Percentiles rank a stretch among this genome's conserved stretches.
Evolutionary conservation across 2,329 filamentous ascomycete genomes (phyloP).

Genomic region (Venturia oleaginea): DNA sequence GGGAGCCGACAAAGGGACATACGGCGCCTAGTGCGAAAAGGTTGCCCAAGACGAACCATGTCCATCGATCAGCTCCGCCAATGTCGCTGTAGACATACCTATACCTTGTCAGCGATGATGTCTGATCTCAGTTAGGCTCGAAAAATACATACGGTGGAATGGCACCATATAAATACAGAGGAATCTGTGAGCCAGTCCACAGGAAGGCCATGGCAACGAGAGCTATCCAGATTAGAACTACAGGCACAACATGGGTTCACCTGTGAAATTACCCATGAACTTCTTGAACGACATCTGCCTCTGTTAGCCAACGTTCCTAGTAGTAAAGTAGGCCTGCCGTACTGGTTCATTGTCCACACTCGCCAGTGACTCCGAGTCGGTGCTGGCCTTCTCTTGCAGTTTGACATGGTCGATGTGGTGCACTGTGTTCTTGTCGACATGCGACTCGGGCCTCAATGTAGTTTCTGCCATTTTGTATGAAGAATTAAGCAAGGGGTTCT

Average conservation of each 20-base stretch:
- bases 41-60: conserved; percentile 45
- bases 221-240: no score
- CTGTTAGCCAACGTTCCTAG: background rate
- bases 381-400: background rate
- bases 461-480: background rate
- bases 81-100: conserved; percentile 49
- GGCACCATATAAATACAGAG: conserved; percentile 40
- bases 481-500: background rate
- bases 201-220: conserved; percentile 13
- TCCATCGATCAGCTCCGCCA: conserved; percentile 50
- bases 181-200: conserved; percentile 48
- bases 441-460: background rate
- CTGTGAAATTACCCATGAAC: conserved; percentile 3
- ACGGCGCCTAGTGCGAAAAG: conserved; percentile 48
- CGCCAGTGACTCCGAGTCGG: background rate
- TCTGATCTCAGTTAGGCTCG: background rate
- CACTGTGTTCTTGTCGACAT: background rate
- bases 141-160: conserved; percentile 20
- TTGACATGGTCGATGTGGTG: background rate
- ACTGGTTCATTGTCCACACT: background rate
- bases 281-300: conserved; percentile 13
- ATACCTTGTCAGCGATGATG: conserved; percentile 19
- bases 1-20: conserved; percentile 56
- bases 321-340: background rate
- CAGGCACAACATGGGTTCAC: background rate